Evolutionary conservation across 345 rosid genomes (phyloP), one percentile per base, ranked within the genome.

Genomic region (Euclidium syriacum): DNA sequence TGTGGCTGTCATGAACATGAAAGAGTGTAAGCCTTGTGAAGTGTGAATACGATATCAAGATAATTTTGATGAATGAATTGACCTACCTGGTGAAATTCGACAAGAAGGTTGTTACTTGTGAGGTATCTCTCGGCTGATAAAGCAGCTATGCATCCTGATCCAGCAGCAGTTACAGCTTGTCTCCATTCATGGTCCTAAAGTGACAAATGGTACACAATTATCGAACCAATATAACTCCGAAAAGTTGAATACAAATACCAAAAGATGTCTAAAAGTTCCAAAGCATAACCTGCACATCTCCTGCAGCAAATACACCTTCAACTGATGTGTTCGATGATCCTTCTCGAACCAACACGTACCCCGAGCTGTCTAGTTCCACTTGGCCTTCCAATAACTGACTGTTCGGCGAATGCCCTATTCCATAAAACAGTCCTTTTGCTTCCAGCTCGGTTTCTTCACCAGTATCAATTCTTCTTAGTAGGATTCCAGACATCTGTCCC

Each of bases 131-230:
- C 98, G 26, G 82, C 97, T 18, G 98, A 92, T 66, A 92, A 79
- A 61, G 98, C 95, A 78, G 97, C 97, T 36, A 92, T 76, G 74
- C 98, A 92, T 72, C 98, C 97, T 25, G 98, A 85, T 61, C 98
- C 96, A 72, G 95, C 91, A 58, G 97, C 98, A 42, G 97, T 92
- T 72, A 92, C 26, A 5, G 98, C 98, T 80, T 92, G 97, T 77
- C 98, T 85, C 98, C 98, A 92, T 56, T 92, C 95, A 57, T 82
- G 95, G 68, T 92, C 97, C 98, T 87, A 60, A 35, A 72, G 32
- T 71, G 42, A 71, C 20, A 71, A 64, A 50, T 18, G 33, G 26
- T 19, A 63, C 52, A 48, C 42, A 38, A 27, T 71, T 49, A 64
- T 48, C 48, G 39, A 48, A 57, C 61, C 44, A 43, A 26, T 50